phyloP scores from a whole-genome alignment of 2,329 filamentous ascomycete genomes.

The Massarina eburnea region DNA sequence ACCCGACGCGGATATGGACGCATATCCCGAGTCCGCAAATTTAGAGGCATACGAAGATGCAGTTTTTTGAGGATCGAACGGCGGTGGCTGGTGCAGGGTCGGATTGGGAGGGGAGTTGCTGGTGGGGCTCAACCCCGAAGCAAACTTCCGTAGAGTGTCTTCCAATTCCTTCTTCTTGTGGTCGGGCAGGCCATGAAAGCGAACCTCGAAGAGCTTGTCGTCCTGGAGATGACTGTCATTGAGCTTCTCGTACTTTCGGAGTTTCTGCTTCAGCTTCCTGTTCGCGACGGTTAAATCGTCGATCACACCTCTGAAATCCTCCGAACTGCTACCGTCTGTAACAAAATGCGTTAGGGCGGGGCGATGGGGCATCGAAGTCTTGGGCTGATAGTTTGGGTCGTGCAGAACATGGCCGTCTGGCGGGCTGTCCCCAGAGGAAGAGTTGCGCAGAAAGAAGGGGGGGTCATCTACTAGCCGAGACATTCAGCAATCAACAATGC shows the following conservation, averaged over 20 bases:
- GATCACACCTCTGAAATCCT: conserved; percentile 80
- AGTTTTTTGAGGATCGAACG: conserved; percentile 58
- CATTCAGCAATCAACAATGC: conserved; percentile 11
- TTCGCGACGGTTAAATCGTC: conserved; percentile 86
- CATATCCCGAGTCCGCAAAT: conserved; percentile 60
- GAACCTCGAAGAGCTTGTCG: conserved; percentile 82
- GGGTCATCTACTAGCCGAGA: conserved; percentile 42
- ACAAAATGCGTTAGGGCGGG: conserved; percentile 43
- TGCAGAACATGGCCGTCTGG: conserved; percentile 35
- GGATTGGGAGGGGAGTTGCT: conserved; percentile 23
- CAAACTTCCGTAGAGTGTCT: conserved; percentile 70
- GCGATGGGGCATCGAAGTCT: conserved; percentile 27
- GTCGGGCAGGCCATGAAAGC: conserved; percentile 71
- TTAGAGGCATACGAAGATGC: conserved; percentile 61
- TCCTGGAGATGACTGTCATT: conserved; percentile 68
- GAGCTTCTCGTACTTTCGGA: conserved; percentile 70
- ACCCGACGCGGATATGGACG: conserved; percentile 59
- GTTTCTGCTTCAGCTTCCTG: conserved; percentile 71
- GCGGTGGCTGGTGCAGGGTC: conserved; percentile 45
- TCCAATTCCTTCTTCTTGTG: conserved; percentile 78
- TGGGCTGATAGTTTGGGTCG: conserved; percentile 14
- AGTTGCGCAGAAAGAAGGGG: conserved; percentile 50
- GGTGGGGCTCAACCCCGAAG: conserved; percentile 55
- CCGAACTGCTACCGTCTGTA: conserved; percentile 61
- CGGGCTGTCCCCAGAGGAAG: conserved; percentile 47